Base-by-base conservation (phyloP, 176 grass and related monocot species). In the Avena sativa region DNA sequence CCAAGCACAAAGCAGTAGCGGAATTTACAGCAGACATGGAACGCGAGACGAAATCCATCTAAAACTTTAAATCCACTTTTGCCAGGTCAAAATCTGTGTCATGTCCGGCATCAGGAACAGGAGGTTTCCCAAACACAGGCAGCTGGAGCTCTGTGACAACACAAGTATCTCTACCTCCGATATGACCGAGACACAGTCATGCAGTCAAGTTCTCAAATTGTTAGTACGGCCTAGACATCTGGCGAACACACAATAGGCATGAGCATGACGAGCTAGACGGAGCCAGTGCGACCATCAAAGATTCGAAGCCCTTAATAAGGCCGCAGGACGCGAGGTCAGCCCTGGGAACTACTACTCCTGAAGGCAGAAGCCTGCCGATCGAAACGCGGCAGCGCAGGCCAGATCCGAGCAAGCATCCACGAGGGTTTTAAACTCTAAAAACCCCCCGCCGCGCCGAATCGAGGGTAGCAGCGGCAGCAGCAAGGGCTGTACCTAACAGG, bases 341-440 rank as follows among this genome's bases (percentile, higher is more conserved):
- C 48, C 20, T 0, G 57, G 12, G 11, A 48, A 38, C 53, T 21
- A 38, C 20, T 57, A 57, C 3, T 26, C 47, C 23, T 8, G 48
- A 16, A 23, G 38, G 26, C 81, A 26, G 13, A 50, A 19, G 40
- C 62, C 79, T n/a, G 0, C 16, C 25, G 51, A 86, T 69, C 78
- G 51, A 52, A 77, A 5, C 25, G 51, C 78, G 44, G 50, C 73
- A 68, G 52, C 28, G 59, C 58, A 7, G 48, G 58, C 76, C 77
- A 91, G 89, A 91, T 91, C 90, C 77, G 28, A 85, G 77, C 15
- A 10, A 17, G 77, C 11, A 36, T 6, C 70, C 2, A 28, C 49
- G 44, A 47, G 77, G 50, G 70, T 80, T 81, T 51, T 15, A 0
- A 47, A 66, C 30, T 46, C 40, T 19, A 59, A 28, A 1, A 59